phyloP scores from a whole-genome alignment of 139 green algal species.

The Chlorella sp. region DNA sequence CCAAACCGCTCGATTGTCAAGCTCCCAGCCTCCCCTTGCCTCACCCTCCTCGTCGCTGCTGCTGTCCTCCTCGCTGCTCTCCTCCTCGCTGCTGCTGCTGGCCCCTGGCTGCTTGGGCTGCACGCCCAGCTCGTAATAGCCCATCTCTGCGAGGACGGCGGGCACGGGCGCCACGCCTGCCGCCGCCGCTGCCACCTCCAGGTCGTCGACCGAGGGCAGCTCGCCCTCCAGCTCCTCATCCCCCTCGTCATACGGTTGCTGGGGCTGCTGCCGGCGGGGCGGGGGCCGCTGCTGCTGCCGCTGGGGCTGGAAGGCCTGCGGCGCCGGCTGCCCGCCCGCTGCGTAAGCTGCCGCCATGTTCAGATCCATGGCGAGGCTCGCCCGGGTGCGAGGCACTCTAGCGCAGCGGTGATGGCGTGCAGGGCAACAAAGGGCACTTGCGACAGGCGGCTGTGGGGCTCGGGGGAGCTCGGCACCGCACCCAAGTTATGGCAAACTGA shows the following conservation, averaged over 20 bases:
- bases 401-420: no score
- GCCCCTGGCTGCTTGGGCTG: not conserved
- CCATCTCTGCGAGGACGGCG: conserved; percentile 3
- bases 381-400: no score
- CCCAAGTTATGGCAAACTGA: no score
- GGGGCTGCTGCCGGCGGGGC: not conserved
- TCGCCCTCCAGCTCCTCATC: conserved; percentile 17
- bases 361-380: conserved; percentile 6
- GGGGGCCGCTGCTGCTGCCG: not conserved
- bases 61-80: conserved; percentile 2
- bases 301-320: not conserved
- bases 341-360: not conserved
- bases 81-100: not conserved
- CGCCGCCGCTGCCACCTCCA: conserved; percentile 42
- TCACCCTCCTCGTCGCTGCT: conserved; percentile 20
- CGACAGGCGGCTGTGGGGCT: no score
- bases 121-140: conserved; percentile 14
- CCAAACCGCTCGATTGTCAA: no score
- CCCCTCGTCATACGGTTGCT: not conserved
- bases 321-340: not conserved
- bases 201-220: conserved; percentile 32
- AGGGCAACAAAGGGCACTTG: no score
- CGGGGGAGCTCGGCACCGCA: no score
- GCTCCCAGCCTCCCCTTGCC: not conserved
- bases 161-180: conserved; percentile 20